phyloP scores from a whole-genome alignment of 495 filamentous ascomycete species.

The Aspergillus bertholletiae region DNA sequence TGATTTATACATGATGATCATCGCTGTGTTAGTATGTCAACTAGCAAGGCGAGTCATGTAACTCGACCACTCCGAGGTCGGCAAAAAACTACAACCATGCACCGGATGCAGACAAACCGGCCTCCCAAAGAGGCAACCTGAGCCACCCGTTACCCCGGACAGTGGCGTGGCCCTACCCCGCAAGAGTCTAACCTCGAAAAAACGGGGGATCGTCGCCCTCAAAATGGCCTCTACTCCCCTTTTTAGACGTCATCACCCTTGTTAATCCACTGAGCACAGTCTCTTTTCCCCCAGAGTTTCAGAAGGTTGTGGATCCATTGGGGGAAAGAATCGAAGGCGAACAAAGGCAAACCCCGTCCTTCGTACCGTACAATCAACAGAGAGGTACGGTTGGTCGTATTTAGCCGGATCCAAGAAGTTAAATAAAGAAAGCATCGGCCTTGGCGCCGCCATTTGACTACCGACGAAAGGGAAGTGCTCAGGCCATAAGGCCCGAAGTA shows the following conservation, averaged over 20 bases:
- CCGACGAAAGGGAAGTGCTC: not conserved
- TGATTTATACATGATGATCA: no score
- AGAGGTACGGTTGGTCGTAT: no score
- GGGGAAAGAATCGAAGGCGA: no score
- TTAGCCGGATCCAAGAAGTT: not conserved
- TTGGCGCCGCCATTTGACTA: not conserved
- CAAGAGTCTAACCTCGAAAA: not conserved
- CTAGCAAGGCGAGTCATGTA: no score
- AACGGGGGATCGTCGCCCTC: not conserved
- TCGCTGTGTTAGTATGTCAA: no score
- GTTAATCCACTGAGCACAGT: not conserved
- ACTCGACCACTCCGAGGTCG: not conserved
- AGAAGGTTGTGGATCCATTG: no score
- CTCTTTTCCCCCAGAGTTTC: no score
- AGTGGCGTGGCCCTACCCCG: not conserved
- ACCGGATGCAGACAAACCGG: not conserved
- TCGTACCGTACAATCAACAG: no score
- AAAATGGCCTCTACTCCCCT: not conserved
- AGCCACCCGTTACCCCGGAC: constrained; percentile 16
- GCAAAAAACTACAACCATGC: not conserved
- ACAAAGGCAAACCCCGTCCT: no score
- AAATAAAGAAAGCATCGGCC: not conserved
- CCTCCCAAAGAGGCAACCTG: constrained; percentile 9
- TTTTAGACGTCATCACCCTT: not conserved
- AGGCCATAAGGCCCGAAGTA: no score